phyloP scores from a whole-genome alignment of 2,329 filamentous ascomycete genomes.

The Colletotrichum sp. region DNA sequence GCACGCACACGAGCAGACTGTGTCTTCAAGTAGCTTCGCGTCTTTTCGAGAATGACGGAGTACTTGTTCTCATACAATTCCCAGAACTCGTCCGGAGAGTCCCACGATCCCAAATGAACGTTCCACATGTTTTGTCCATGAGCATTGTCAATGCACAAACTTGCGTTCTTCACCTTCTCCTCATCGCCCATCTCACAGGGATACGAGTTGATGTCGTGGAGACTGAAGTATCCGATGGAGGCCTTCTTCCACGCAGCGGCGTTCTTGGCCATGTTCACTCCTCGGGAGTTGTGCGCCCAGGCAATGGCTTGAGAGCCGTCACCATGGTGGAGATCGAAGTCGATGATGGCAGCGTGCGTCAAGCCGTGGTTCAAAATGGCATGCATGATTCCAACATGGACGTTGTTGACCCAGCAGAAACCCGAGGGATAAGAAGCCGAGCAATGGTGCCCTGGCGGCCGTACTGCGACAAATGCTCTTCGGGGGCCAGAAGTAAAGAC shows the following conservation, averaged over 20 bases:
- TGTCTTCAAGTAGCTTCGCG: conserved; percentile 74
- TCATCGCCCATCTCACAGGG: conserved; percentile 94
- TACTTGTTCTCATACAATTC: conserved; percentile 83
- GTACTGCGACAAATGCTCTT: conserved; percentile 88
- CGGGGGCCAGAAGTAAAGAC: conserved; percentile 73
- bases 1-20: conserved; percentile 72
- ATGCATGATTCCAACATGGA: conserved; percentile 95
- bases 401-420: conserved; percentile 99
- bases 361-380: conserved; percentile 82
- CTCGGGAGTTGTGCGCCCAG: conserved; percentile 85
- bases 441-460: conserved; percentile 95
- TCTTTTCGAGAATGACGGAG: conserved; percentile 77
- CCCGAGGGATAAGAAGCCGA: conserved; percentile 88
- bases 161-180: conserved; percentile 92
- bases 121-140: conserved; percentile 97
- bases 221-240: conserved; percentile 91
- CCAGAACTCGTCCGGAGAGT: conserved; percentile 86
- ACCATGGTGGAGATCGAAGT: conserved; percentile 91
- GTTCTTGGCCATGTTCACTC: conserved; percentile 69
- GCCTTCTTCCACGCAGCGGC: conserved; percentile 79
- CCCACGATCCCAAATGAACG: conserved; percentile 89
- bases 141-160: conserved; percentile 90
- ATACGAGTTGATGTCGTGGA: conserved; percentile 98
- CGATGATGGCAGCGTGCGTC: conserved; percentile 92
- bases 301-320: conserved; percentile 95